phyloP scores from a whole-genome alignment of 805 yeast genomes.

The Maudiozyma saulgeensis region DNA sequence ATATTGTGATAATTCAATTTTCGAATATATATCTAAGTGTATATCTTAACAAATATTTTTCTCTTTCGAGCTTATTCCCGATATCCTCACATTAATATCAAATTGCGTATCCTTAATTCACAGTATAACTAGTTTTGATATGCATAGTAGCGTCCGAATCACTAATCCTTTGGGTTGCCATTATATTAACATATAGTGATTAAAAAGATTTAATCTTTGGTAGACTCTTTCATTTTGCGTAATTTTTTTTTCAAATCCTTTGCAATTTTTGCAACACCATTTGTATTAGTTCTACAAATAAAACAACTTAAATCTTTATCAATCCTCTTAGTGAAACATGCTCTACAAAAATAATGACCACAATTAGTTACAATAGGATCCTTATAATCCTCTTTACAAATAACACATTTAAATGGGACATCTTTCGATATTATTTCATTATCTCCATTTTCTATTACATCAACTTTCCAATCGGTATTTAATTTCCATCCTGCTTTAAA shows the following conservation, averaged over 20 bases:
- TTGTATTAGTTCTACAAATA: constrained; percentile 51
- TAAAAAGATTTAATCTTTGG: not conserved
- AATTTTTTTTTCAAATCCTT: constrained; percentile 27
- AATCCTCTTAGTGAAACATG: constrained; percentile 44
- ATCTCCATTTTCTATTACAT: constrained; percentile 13
- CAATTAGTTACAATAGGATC: constrained; percentile 52
- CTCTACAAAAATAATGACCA: constrained; percentile 54
- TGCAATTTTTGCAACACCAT: constrained; percentile 51
- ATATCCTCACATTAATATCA: no score
- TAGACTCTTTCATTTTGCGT: constrained; percentile 2
- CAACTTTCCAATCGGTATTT: constrained; percentile 59
- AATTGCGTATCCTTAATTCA: no score
- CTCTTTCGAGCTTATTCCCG: no score
- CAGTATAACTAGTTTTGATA: no score
- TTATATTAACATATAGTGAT: no score
- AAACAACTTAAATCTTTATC: constrained; percentile 39
- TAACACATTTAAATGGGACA: constrained; percentile 51
- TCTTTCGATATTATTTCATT: constrained; percentile 16
- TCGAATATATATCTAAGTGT: no score
- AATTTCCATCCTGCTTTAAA: constrained; percentile 61
- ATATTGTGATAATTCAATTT: no score
- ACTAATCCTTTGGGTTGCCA: no score
- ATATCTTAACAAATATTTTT: no score
- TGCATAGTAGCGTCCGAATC: no score
- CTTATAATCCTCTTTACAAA: constrained; percentile 48